A percentile compares a stretch with the other conserved stretches of the same genome.
Evolutionary conservation across 169 alveolate genomes (phyloP).

Genomic region (Eimeria necatrix): DNA sequence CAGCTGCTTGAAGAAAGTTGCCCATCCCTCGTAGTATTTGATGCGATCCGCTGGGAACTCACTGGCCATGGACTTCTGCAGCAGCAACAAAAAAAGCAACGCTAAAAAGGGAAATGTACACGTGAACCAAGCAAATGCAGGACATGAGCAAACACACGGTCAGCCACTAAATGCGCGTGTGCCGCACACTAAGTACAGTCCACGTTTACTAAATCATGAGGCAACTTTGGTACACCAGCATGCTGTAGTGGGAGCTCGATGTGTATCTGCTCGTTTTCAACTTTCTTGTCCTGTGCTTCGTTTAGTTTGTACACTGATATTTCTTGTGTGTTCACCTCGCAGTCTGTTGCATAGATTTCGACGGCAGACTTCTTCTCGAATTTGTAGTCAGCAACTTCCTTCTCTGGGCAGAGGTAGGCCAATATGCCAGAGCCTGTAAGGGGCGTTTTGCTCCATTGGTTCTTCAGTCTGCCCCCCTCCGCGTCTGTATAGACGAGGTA

Average conservation of each 20-base stretch:
- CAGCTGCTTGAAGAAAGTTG: constrained; percentile 70
- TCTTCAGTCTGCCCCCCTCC: constrained; percentile 56
- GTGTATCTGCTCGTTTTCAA: too few relatives aligned
- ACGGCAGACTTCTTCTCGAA: constrained; percentile 64
- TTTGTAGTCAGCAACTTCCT: constrained; percentile 73
- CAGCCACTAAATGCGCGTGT: too few relatives aligned
- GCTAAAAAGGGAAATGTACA: too few relatives aligned
- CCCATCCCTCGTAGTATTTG: constrained; percentile 76
- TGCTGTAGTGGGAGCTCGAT: too few relatives aligned
- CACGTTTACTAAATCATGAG: too few relatives aligned
- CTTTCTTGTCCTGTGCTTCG: too few relatives aligned
- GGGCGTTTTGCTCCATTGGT: constrained; percentile 72
- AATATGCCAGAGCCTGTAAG: constrained; percentile 63
- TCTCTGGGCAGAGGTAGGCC: constrained; percentile 66
- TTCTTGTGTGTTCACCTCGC: constrained; percentile 40
- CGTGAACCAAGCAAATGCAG: too few relatives aligned
- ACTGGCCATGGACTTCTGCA: constrained; percentile 66
- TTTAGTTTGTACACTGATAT: too few relatives aligned
- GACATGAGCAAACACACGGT: too few relatives aligned
- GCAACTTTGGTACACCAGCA: too few relatives aligned
- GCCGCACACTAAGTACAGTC: too few relatives aligned
- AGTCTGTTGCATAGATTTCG: constrained; percentile 19
- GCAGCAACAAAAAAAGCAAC: neutral
- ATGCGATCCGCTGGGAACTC: constrained; percentile 67
- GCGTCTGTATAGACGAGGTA: constrained; percentile 47